Conservation (phyloP, 257 asterid genomes). For the Penstemon barbatus region DNA sequence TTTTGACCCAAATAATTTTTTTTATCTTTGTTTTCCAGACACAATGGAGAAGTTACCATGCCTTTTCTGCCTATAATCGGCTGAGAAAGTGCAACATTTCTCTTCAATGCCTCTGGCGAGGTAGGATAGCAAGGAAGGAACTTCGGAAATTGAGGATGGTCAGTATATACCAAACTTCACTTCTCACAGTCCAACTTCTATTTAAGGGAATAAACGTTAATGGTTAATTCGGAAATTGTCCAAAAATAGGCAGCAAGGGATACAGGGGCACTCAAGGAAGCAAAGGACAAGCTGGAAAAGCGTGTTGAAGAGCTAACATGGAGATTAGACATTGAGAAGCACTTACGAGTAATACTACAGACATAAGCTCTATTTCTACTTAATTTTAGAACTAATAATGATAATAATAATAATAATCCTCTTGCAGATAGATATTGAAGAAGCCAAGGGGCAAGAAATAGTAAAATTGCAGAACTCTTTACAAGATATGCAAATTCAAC, state of each 20-base stretch:
- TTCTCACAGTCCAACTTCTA: conserved; percentile 13
- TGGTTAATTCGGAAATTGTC: conserved; percentile 25
- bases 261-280: conserved; percentile 92
- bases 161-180: conserved; percentile 20
- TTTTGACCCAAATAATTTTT: conserved; percentile 18
- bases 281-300: conserved; percentile 91
- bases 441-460: conserved; percentile 85
- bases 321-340: conserved; percentile 89
- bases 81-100: conserved; percentile 53
- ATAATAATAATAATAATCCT: conserved; percentile 20
- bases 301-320: conserved; percentile 93
- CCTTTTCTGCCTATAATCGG: conserved; percentile 52
- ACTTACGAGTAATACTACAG: conserved; percentile 56
- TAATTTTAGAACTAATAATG: not conserved
- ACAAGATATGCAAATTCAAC: conserved; percentile 63
- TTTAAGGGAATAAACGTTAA: conserved; percentile 15
- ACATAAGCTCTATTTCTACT: conserved; percentile 12
- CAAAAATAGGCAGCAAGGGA: conserved; percentile 84
- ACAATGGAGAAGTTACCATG: conserved; percentile 76
- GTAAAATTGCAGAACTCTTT: conserved; percentile 61
- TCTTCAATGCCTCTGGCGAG: conserved; percentile 95
- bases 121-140: conserved; percentile 77
- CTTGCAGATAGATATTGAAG: conserved; percentile 79
- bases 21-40: conserved; percentile 46
- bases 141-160: conserved; percentile 87